phyloP scores from a whole-genome alignment of 2,329 filamentous ascomycete species.

The Alternaria consortialis region DNA sequence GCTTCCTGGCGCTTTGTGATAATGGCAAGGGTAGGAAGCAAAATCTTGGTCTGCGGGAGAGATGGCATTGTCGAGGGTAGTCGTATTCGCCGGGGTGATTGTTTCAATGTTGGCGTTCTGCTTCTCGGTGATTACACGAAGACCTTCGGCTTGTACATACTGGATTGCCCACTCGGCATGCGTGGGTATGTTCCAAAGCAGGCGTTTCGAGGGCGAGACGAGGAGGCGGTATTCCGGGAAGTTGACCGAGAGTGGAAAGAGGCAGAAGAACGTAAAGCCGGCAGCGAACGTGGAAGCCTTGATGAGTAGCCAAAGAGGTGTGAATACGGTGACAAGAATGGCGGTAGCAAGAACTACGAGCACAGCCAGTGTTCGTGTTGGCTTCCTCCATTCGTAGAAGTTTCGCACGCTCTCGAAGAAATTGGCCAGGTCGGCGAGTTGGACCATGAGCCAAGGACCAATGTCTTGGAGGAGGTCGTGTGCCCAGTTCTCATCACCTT shows the following conservation, averaged over 20 bases:
- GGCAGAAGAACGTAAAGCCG: slow-evolving; percentile 46
- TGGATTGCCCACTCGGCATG: slow-evolving; percentile 51
- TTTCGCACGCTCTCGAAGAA: slow-evolving; percentile 48
- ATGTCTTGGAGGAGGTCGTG: slow-evolving; percentile 35
- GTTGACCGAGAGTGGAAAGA: slow-evolving; percentile 46
- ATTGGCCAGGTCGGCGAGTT: slow-evolving; percentile 48
- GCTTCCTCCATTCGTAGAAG: slow-evolving; percentile 52
- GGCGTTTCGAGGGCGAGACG: slow-evolving; percentile 46
- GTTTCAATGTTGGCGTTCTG: neutral
- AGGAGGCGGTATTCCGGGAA: slow-evolving; percentile 50
- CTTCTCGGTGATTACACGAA: slow-evolving; percentile 12
- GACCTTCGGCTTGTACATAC: slow-evolving; percentile 40
- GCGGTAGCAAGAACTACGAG: slow-evolving; percentile 34
- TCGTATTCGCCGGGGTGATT: neutral
- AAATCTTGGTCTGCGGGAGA: slow-evolving; percentile 14
- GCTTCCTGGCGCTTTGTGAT: slow-evolving; percentile 24
- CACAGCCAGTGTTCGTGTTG: slow-evolving; percentile 35
- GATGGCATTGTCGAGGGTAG: neutral
- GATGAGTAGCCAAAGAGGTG: slow-evolving; percentile 39
- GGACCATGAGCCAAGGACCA: slow-evolving; percentile 49
- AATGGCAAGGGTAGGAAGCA: slow-evolving; percentile 30
- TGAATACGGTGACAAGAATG: slow-evolving; percentile 34
- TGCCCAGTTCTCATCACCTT: slow-evolving; percentile 50
- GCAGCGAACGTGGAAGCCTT: slow-evolving; percentile 39
- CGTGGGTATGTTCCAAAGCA: slow-evolving; percentile 51